Evolutionary conservation across 75 land plant species (phyloP), one percentile per base, ranked within the genome.

Genomic region (Cryptomeria japonica): DNA sequence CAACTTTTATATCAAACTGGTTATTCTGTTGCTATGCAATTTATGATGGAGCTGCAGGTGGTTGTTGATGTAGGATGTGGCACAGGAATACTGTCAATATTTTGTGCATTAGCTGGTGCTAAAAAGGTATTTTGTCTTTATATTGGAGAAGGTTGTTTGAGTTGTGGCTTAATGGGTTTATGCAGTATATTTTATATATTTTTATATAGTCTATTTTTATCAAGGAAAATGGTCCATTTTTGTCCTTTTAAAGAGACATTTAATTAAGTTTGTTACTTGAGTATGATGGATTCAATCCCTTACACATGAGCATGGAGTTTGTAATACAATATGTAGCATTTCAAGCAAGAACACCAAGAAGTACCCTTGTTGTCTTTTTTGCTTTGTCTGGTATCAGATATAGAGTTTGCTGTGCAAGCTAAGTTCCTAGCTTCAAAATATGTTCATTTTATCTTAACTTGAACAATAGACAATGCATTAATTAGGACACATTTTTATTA

Each of bases 51-150:
- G 28, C 85, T 91, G 84, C 90, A 98, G 99, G 99, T 98, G 88
- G 99, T 98, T 34, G 85, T 98, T 82, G 99, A 98, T 93, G 99
- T 98, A 84, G 99, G 99, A 31, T 98, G 99, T 90, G 99, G 99
- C 37, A 97, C 99, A 25, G 99, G 99, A 61, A 97, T 98, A 55
- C 95, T 98, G 61, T 93, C 99, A 31, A 97, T 98, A 84, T 98
- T 98, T 89, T 98, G 99, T 94, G 99, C 99, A 90, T 91, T 87
- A 47, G 99, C 96, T 85, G 99, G 99, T 79, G 99, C 99, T 41
- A 93, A 89, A 55, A 91, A 94, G 94, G 99, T 94, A 90, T 88
- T 80, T 51, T 44, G 73, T 88, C 13, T 49, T 12, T 78, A n/a
- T 87, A 0, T 64, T 79, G n/a, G 11, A 31, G 79, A 82, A 82